Evolutionary conservation across 768 basidiomycete genomes (phyloP).

Genomic region (Amanita fuliginea): DNA sequence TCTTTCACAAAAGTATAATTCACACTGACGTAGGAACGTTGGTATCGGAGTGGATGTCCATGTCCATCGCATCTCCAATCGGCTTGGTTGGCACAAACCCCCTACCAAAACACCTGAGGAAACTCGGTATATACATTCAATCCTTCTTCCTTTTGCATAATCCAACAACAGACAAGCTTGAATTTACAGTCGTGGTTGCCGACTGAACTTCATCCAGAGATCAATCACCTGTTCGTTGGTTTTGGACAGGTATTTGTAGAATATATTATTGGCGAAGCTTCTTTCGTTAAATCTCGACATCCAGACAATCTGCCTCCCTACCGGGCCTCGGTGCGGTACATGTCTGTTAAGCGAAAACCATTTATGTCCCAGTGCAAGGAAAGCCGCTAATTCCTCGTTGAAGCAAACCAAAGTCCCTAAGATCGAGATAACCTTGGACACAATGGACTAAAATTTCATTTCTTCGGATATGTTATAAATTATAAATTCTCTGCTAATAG

Average conservation of each 20-base stretch:
- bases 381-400: slow-evolving; percentile 17
- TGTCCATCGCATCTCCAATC: slow-evolving; percentile 90
- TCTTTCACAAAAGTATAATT: not conserved
- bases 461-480: not conserved
- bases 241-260: slow-evolving; percentile 59
- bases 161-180: slow-evolving; percentile 26
- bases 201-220: slow-evolving; percentile 56
- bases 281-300: not conserved
- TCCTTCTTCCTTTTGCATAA: not conserved
- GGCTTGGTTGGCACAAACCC: slow-evolving; percentile 84
- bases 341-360: slow-evolving; percentile 45
- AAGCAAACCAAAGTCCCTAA: slow-evolving; percentile 7
- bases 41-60: slow-evolving; percentile 97
- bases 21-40: slow-evolving; percentile 41
- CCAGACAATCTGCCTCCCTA: slow-evolving; percentile 58
- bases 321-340: slow-evolving; percentile 51
- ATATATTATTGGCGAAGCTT: not conserved
- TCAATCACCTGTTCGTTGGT: slow-evolving; percentile 74
- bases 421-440: slow-evolving; percentile 20
- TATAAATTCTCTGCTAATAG: not conserved
- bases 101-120: slow-evolving; percentile 82
- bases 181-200: slow-evolving; percentile 84
- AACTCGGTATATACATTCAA: slow-evolving; percentile 45
- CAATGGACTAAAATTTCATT: not conserved
- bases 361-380: slow-evolving; percentile 57